These are phyloP conservation scores for Macaranga tanarius DNA, from an alignment of 441 rosid species.

Conservation along the genomic window DNA sequence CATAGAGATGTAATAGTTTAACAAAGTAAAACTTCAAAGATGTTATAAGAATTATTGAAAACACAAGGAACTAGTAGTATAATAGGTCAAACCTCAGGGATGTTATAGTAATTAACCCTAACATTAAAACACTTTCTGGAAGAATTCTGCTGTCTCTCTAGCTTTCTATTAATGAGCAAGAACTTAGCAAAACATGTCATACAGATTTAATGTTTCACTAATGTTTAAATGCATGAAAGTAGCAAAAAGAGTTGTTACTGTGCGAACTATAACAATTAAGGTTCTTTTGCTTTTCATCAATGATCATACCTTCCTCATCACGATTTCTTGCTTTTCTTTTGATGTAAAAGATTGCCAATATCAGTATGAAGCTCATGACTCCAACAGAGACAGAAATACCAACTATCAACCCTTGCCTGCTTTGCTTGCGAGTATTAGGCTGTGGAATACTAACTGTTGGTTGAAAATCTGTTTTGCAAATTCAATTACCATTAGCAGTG, in stretches of 20 bases:
- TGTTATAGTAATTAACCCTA: no score
- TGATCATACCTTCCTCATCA: constrained; percentile 36
- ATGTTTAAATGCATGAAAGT: background rate
- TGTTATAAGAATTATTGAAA: no score
- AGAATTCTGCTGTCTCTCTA: background rate
- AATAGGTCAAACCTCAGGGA: no score
- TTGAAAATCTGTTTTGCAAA: constrained; percentile 25
- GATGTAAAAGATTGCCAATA: constrained; percentile 23
- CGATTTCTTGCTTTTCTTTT: background rate
- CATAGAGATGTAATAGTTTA: no score
- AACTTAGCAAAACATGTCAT: no score
- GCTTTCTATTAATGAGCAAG: no score
- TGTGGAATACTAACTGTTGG: constrained; percentile 33
- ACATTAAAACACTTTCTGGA: background rate
- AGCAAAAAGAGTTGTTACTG: background rate
- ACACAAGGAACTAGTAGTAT: no score
- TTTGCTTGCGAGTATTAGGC: constrained; percentile 22
- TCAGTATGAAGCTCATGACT: constrained; percentile 20
- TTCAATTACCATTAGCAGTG: background rate
- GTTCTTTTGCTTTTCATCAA: background rate
- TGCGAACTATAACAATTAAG: background rate
- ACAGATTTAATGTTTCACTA: background rate
- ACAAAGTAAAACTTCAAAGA: no score
- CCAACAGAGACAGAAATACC: constrained; percentile 37
- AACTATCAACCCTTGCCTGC: constrained; percentile 29